These are phyloP conservation scores for Kazachstania sp. DNA, from an alignment of 1,139 yeast genomes.

Conservation along the genomic window DNA sequence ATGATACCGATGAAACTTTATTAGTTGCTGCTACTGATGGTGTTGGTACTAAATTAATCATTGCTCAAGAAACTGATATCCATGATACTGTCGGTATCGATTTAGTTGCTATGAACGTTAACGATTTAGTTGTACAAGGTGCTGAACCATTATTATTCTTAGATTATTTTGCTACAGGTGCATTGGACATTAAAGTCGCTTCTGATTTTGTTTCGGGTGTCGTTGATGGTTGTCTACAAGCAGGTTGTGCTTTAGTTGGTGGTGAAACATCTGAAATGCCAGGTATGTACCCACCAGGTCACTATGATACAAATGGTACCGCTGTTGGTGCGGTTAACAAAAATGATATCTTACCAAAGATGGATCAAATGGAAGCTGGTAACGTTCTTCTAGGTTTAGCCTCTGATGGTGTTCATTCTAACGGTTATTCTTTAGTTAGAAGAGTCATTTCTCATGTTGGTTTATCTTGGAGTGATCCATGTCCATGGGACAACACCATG, in stretches of 20 bases:
- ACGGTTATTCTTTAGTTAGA: constrained; percentile 94
- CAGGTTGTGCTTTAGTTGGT: constrained; percentile 97
- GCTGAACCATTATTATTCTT: constrained; percentile 95
- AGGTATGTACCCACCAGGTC: constrained; percentile 91
- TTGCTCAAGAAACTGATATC: constrained; percentile 82
- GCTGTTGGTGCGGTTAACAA: constrained; percentile 98
- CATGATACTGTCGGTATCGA: constrained; percentile 98
- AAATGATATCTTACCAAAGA: constrained; percentile 62
- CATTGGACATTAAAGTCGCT: constrained; percentile 75
- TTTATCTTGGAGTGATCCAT: constrained; percentile 56
- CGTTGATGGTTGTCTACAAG: constrained; percentile 88
- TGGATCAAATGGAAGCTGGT: constrained; percentile 60
- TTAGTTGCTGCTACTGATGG: constrained; percentile 98
- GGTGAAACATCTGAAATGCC: constrained; percentile 99
- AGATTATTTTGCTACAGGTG: constrained; percentile 95
- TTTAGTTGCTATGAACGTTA: constrained; percentile 97
- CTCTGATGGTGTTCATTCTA: constrained; percentile 92
- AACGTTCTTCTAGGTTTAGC: constrained; percentile 78
- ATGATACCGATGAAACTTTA: constrained; percentile 58
- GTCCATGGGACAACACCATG: constrained; percentile 76
- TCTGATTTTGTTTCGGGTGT: constrained; percentile 90
- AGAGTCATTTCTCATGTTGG: constrained; percentile 76
- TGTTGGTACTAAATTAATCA: constrained; percentile 93
- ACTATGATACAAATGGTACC: constrained; percentile 97
- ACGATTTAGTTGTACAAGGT: constrained; percentile 96